These are phyloP conservation scores for Aspergillus cejpii DNA, from an alignment of 2,329 filamentous ascomycete species.

Conservation along the genomic window DNA sequence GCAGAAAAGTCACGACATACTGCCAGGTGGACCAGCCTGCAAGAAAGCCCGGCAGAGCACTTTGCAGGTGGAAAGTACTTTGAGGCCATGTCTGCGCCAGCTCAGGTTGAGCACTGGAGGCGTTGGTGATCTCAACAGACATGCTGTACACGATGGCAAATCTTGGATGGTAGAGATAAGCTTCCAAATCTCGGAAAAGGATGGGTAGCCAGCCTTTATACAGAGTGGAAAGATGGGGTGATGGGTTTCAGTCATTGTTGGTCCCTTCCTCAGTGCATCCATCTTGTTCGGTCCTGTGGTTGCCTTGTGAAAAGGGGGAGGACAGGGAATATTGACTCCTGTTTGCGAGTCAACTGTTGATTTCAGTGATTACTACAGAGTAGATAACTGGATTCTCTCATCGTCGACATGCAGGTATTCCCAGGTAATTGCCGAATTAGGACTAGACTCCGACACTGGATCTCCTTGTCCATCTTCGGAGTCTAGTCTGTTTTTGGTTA, in stretches of 20 bases:
- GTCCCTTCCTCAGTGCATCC: not conserved
- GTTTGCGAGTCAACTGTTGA: not conserved
- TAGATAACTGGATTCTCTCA: not conserved
- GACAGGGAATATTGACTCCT: not conserved
- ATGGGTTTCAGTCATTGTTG: not conserved
- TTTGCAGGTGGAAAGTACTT: not conserved
- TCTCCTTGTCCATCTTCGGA: conserved; percentile 12
- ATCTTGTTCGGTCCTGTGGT: not conserved
- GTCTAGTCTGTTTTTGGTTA: conserved; percentile 21
- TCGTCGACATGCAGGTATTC: not conserved
- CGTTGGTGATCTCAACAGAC: conserved; percentile 8
- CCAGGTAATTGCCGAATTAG: conserved; percentile 10
- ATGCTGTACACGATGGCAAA: conserved; percentile 2
- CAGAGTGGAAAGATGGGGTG: not conserved
- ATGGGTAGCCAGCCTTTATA: not conserved
- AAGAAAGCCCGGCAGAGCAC: not conserved
- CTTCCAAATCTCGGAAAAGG: conserved; percentile 1
- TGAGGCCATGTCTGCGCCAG: conserved; percentile 6
- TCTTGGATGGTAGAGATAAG: not conserved
- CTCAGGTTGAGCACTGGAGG: conserved; percentile 8
- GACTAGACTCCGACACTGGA: conserved; percentile 20
- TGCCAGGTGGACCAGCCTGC: conserved; percentile 39
- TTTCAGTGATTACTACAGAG: not conserved
- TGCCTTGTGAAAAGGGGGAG: not conserved
- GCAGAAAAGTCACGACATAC: conserved; percentile 49